These are phyloP conservation scores for Sugiyamaella boreocaroliniensis DNA, from an alignment of 805 yeast species.

Conservation along the genomic window DNA sequence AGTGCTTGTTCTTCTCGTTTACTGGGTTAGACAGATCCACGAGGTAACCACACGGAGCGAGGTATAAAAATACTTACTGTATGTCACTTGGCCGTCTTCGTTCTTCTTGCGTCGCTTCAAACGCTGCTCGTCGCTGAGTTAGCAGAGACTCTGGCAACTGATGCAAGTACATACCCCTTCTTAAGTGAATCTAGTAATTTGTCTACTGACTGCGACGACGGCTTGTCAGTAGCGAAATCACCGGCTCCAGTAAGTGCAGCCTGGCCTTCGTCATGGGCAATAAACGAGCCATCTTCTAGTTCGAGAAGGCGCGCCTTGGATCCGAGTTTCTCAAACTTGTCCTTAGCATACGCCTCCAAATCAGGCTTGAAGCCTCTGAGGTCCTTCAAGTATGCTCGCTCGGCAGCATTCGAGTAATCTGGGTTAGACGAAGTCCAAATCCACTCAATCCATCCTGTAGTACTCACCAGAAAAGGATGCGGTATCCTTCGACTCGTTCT, in stretches of 20 bases:
- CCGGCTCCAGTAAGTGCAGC: slow-evolving; percentile 7
- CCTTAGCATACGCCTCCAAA: slow-evolving; percentile 38
- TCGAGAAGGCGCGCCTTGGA: slow-evolving; percentile 23
- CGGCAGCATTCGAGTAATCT: slow-evolving; percentile 50
- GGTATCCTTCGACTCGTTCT: slow-evolving; percentile 23
- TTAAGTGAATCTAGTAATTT: slow-evolving; percentile 25
- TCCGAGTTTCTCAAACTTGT: slow-evolving; percentile 28
- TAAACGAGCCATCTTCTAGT: slow-evolving; percentile 17
- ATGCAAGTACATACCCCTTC: slow-evolving; percentile 14
- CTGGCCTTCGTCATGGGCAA: slow-evolving; percentile 16
- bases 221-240: slow-evolving; percentile 31
- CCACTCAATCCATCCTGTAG: too few relatives aligned
- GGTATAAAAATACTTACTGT: slow-evolving; percentile 21
- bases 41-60: neutral
- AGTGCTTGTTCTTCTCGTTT: slow-evolving; percentile 67
- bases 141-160: neutral
- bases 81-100: slow-evolving; percentile 34
- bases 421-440: slow-evolving; percentile 27
- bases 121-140: slow-evolving; percentile 33
- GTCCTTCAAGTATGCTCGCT: slow-evolving; percentile 51
- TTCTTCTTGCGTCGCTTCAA: slow-evolving; percentile 30
- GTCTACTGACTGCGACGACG: slow-evolving; percentile 33
- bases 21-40: slow-evolving; percentile 33
- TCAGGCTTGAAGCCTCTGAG: slow-evolving; percentile 35
- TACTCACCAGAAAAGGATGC: slow-evolving; percentile 34